Evolutionary conservation across 768 basidiomycete genomes (phyloP), one percentile per base, ranked within the genome.

Genomic region (Phlegmacium glaucopus): DNA sequence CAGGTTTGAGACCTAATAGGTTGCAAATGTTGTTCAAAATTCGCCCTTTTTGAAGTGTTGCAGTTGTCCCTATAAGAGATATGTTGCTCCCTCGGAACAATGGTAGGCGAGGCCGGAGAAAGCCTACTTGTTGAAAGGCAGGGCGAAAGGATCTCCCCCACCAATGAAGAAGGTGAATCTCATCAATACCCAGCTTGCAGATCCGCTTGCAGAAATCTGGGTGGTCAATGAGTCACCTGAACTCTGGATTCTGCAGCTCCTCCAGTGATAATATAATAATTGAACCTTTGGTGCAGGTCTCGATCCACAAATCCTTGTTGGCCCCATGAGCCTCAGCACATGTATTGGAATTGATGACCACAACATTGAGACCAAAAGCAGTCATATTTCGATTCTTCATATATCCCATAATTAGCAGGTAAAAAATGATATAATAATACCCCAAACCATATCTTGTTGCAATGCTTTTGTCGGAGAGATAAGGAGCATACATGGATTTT

Each of bases 71-170:
- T 17, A 64, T 50, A 5, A 60, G 30, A 32, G 30, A 32, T 32
- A 32, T 32, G 30, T 8, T 32, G 8, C 13, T 13, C 30, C 30
- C 30, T 29, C 0, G 55, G 54, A 27, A 57, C 49, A 3, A 42
- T 27, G 53, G 51, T 3, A 62, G 41, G 8, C 57, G 48, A 8
- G 45, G 26, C 1, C 57, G 52, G 17, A 61, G 46, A n/a, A 45
- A 46, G 1, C 57, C 58, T 15, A 63, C 55, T 42, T 66, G 59
- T 11, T 13, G 22, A 40, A 61, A 65, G 17, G 56, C 48, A 5
- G 51, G 40, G 1, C 59, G 55, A 34, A 65, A 64, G 7, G 41
- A 16, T 15, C 43, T 48, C 8, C 64, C 64, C 63, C 61, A 64
- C 12, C 41, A 35, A 27, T 46, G 7, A 8, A 64, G 44, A 1